Conservation (phyloP, 192 early-diverging fungal species). For the Coemansia sp. region DNA sequence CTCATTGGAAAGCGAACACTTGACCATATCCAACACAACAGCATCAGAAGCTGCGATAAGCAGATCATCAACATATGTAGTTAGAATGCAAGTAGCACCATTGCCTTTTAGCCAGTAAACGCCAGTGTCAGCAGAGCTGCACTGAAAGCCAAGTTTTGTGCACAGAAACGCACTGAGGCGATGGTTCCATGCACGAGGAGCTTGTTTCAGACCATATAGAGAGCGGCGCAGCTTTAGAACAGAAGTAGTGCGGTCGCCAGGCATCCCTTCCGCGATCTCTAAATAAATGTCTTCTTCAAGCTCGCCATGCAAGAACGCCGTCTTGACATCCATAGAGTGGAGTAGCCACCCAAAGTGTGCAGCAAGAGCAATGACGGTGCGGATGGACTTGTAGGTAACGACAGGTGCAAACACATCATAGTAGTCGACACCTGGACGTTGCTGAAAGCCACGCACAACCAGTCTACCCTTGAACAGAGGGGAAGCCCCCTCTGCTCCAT, state of each 20-base stretch:
- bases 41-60: slow-evolving; percentile 6
- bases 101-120: not conserved
- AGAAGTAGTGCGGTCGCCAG: not conserved
- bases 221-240: not conserved
- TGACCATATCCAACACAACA: too few species aligned
- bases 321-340: slow-evolving; percentile 21
- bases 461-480: slow-evolving; percentile 21
- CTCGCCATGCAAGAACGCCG: slow-evolving; percentile 10
- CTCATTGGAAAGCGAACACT: not conserved
- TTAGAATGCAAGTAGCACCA: not conserved
- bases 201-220: slow-evolving; percentile 15
- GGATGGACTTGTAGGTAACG: slow-evolving; percentile 18
- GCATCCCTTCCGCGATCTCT: slow-evolving; percentile 2
- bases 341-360: slow-evolving; percentile 5
- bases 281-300: slow-evolving; percentile 11
- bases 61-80: slow-evolving; percentile 14
- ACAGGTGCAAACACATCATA: slow-evolving; percentile 30
- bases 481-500: not conserved
- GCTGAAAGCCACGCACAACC: slow-evolving; percentile 21
- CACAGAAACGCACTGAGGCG: not conserved
- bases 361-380: slow-evolving; percentile 11
- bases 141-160: not conserved
- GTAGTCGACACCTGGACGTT: slow-evolving; percentile 17
- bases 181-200: slow-evolving; percentile 7
- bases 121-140: not conserved